A percentile compares a stretch with the other conserved stretches of the same genome.
Conservation (phyloP, 2,329 filamentous ascomycete species). For the Diplodia scrobiculata region DNA sequence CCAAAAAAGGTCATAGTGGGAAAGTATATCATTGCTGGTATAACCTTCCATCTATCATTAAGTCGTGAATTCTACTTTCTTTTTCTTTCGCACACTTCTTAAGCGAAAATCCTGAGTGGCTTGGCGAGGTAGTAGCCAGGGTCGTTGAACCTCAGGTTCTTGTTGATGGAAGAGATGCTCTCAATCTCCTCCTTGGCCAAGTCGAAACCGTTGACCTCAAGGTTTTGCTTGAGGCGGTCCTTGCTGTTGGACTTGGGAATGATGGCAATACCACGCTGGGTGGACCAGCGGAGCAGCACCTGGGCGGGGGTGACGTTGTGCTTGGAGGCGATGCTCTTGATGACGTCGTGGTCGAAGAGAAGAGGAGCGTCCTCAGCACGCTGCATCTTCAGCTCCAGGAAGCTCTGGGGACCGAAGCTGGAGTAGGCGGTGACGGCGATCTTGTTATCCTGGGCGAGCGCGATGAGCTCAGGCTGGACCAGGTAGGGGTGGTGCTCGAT, state of each 20-base stretch:
- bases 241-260: constrained; percentile 67
- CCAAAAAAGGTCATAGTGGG: background rate
- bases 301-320: constrained; percentile 74
- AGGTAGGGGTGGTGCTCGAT: constrained; percentile 91
- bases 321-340: constrained; percentile 69
- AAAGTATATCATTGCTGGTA: constrained; percentile 13
- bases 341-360: constrained; percentile 68
- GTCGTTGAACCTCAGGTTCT: constrained; percentile 41
- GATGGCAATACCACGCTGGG: constrained; percentile 74
- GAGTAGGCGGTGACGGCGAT: constrained; percentile 81
- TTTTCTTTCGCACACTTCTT: constrained; percentile 17
- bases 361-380: constrained; percentile 65
- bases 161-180: constrained; percentile 43
- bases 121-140: constrained; percentile 37
- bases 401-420: constrained; percentile 76
- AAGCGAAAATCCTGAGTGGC: constrained; percentile 37
- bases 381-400: constrained; percentile 70
- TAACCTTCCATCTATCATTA: constrained; percentile 24
- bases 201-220: constrained; percentile 41
- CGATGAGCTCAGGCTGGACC: constrained; percentile 70
- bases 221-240: constrained; percentile 40
- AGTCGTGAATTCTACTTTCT: constrained; percentile 23
- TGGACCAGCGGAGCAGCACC: constrained; percentile 83
- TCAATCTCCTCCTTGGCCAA: constrained; percentile 38
- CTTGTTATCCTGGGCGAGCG: constrained; percentile 68